Conservation (phyloP, 2,329 filamentous ascomycete species). For the Alternaria hordeiaustralica region DNA sequence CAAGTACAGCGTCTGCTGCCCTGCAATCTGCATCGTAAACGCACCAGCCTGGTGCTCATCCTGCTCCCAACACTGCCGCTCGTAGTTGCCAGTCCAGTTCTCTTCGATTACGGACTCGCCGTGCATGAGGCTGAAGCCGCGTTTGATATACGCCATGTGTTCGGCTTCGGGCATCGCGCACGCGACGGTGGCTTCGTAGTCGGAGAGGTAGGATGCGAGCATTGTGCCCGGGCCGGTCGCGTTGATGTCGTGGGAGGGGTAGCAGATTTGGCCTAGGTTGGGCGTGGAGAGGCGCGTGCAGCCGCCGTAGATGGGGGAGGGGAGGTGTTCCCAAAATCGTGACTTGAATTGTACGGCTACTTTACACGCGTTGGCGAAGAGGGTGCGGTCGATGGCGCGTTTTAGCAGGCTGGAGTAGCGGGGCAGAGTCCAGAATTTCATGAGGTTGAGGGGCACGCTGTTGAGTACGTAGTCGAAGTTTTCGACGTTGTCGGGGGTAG, state of each 20-base stretch:
- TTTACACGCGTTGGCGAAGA: slow-evolving; percentile 56
- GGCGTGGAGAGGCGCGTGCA: slow-evolving; percentile 64
- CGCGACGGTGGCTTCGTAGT: not conserved
- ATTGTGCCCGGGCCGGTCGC: slow-evolving; percentile 62
- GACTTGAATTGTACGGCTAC: slow-evolving; percentile 70
- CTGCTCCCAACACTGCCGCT: slow-evolving; percentile 67
- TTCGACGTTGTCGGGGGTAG: slow-evolving; percentile 49
- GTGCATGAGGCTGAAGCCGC: slow-evolving; percentile 69
- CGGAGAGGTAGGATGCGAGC: slow-evolving; percentile 42
- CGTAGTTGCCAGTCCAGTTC: slow-evolving; percentile 68
- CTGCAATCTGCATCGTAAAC: slow-evolving; percentile 65
- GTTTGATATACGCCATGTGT: slow-evolving; percentile 66
- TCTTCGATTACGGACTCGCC: slow-evolving; percentile 64
- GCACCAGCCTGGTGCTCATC: slow-evolving; percentile 65
- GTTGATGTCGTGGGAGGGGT: slow-evolving; percentile 56
- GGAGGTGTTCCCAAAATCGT: slow-evolving; percentile 62
- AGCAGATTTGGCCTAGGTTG: slow-evolving; percentile 66
- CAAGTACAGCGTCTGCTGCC: slow-evolving; percentile 70
- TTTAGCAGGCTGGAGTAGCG: slow-evolving; percentile 54
- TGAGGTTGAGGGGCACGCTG: slow-evolving; percentile 66
- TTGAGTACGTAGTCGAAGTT: slow-evolving; percentile 69
- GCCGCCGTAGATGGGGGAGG: slow-evolving; percentile 64
- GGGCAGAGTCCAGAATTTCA: slow-evolving; percentile 65
- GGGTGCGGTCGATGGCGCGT: slow-evolving; percentile 53
- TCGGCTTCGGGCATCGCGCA: not conserved